phyloP scores from a whole-genome alignment of 352 stramenopile species.

The Globisporangium radiosum region DNA sequence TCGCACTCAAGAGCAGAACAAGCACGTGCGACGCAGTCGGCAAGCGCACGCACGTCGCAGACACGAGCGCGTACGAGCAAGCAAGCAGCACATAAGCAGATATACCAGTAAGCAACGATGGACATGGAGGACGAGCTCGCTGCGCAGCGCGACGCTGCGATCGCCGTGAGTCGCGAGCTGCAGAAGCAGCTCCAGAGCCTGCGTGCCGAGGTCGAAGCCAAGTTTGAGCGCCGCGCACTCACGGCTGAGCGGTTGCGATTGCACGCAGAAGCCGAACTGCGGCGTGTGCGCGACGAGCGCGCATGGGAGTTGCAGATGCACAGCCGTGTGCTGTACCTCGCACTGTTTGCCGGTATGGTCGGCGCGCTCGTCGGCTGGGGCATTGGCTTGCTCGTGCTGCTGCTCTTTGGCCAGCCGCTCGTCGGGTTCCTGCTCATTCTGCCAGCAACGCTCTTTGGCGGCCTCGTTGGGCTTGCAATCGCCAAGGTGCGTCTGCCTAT shows the following conservation, averaged over 20 bases:
- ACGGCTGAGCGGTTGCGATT: constrained; percentile 60
- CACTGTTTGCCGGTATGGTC: constrained; percentile 42
- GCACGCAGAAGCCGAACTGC: constrained; percentile 54
- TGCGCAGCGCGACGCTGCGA: constrained; percentile 66
- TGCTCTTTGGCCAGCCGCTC: constrained; percentile 45
- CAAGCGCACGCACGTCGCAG: background rate
- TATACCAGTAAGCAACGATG: background rate
- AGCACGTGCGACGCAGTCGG: background rate
- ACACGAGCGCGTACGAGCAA: background rate
- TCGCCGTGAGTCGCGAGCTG: constrained; percentile 70
- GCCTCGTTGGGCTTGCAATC: constrained; percentile 35
- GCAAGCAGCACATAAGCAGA: too few species aligned
- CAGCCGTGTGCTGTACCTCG: constrained; percentile 39
- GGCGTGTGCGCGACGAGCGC: constrained; percentile 30
- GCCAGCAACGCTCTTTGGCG: constrained; percentile 48
- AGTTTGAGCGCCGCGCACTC: constrained; percentile 58
- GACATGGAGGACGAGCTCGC: constrained; percentile 69
- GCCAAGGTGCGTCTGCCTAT: constrained; percentile 31
- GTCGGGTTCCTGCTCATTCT: constrained; percentile 63
- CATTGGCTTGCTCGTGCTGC: constrained; percentile 36
- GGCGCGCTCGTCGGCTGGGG: constrained; percentile 50
- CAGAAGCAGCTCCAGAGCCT: constrained; percentile 53
- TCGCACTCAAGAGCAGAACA: too few species aligned
- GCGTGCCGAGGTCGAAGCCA: constrained; percentile 41
- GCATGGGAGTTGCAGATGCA: constrained; percentile 46